Base-by-base conservation (phyloP, 345 rosid genomes). In the Alliaria petiolata region DNA sequence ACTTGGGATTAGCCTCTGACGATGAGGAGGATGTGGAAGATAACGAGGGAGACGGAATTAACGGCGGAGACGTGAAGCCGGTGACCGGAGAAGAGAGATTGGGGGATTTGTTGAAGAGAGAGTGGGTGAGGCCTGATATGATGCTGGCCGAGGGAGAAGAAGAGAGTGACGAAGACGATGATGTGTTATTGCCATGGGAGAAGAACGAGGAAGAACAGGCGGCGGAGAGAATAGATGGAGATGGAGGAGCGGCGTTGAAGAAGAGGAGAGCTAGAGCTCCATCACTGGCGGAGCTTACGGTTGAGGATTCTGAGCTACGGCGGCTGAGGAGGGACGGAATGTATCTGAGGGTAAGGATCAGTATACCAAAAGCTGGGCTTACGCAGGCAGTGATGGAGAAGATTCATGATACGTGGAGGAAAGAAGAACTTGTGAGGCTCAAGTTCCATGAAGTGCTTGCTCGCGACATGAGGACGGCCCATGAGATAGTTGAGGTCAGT, bases 381-480 rank as follows among this genome's bases (percentile, higher is more conserved):
- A 95, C 99, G 7, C 82, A 85, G 72, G 87, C 82, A 0, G 89
- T 95, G 53, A 54, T 92, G 82, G 88, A 88, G 80, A 92, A 88
- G 79, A 90, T 95, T 83, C 87, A 95, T 78, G 96, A 89, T 74
- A 84, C 76, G 16, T 95, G 99, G 99, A 87, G 97, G 80, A 95
- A 89, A 77, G 89, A 87, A 65, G 99, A 95, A 80, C 79, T 95
- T 35, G 97, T 87, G 38, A 85, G 95, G 83, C 89, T 95, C 22
- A 95, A 90, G 87, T 95, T 95, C 75, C 98, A 95, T 15, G 99
- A 95, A 76, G 84, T 83, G 38, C 93, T 95, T 12, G 98, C 98
- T 11, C 70, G 67, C 0, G 98, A 95, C 53, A 95, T 95, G 98
- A 92, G 74, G 79, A 92, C 96, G n/a, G 97, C 93, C 0, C 98